Percentiles rank a stretch among this genome's conserved stretches.
These are phyloP conservation scores for Myotisia sp. DNA, from an alignment of 2,329 filamentous ascomycete species.

Conservation along the genomic window DNA sequence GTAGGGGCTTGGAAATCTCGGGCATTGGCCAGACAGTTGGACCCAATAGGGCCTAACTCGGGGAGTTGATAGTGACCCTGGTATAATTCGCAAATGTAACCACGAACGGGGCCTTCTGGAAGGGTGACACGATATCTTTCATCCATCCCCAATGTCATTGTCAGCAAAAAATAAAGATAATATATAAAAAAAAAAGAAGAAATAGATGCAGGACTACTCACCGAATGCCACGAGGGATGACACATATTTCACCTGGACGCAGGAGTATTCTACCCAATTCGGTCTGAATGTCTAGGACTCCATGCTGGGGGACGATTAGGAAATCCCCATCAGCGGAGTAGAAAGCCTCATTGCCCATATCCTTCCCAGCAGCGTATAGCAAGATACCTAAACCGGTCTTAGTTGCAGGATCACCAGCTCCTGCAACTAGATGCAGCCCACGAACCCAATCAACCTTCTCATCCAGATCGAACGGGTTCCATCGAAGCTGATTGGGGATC, in stretches of 20 bases:
- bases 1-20: conserved; percentile 62
- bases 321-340: conserved; percentile 75
- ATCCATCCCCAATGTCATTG: no score
- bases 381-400: conserved; percentile 70
- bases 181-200: background rate
- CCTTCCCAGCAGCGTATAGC: conserved; percentile 63
- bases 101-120: conserved; percentile 46
- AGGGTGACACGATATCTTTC: conserved; percentile 54
- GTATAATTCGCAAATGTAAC: conserved; percentile 64
- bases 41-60: conserved; percentile 59
- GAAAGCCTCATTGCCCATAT: conserved; percentile 67
- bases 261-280: conserved; percentile 62
- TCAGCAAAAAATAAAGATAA: background rate
- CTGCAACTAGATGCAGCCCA: conserved; percentile 57
- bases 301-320: conserved; percentile 61
- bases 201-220: conserved; percentile 10
- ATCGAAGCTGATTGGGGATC: conserved; percentile 63
- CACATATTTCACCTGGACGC: conserved; percentile 63
- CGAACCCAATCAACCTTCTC: conserved; percentile 55
- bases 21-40: conserved; percentile 58
- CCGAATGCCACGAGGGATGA: conserved; percentile 60
- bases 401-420: conserved; percentile 62
- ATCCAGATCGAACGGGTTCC: conserved; percentile 64
- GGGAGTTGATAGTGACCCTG: conserved; percentile 58
- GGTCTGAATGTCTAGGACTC: conserved; percentile 59